A percentile compares a stretch with the other conserved stretches of the same genome.
Evolutionary conservation across 2,329 filamentous ascomycete genomes (phyloP).

Genomic region (Clathrospora elynae): DNA sequence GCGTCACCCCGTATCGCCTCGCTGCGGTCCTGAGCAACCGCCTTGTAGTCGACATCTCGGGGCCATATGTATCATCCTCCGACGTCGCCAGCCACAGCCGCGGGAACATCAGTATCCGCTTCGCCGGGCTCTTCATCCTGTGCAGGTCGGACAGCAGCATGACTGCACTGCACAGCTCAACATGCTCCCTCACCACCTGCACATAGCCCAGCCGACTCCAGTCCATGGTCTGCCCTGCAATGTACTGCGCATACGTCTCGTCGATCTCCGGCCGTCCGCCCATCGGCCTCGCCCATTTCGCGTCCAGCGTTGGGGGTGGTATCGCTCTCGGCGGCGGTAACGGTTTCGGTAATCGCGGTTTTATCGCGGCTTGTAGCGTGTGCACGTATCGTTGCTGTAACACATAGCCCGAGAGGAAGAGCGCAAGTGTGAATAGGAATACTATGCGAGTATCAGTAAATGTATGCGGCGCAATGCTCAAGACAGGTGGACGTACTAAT

Average conservation of each 20-base stretch:
- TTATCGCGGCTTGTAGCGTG: slow-evolving; percentile 75
- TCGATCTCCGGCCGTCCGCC: slow-evolving; percentile 35
- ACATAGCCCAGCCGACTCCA: slow-evolving; percentile 56
- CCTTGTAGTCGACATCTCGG: slow-evolving; percentile 52
- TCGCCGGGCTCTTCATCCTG: slow-evolving; percentile 52
- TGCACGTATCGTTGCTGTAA: slow-evolving; percentile 85
- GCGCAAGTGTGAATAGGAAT: slow-evolving; percentile 74
- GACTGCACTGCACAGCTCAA: slow-evolving; percentile 56
- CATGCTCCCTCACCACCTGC: slow-evolving; percentile 53
- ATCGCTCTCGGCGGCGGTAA: slow-evolving; percentile 43
- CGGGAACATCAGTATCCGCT: slow-evolving; percentile 54
- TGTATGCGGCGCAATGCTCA: not conserved
- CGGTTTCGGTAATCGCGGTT: slow-evolving; percentile 55
- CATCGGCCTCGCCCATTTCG: slow-evolving; percentile 46
- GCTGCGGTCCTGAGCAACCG: slow-evolving; percentile 54
- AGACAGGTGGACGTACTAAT: slow-evolving; percentile 61
- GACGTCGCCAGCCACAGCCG: slow-evolving; percentile 42
- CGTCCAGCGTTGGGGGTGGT: slow-evolving; percentile 41
- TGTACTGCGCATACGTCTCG: slow-evolving; percentile 39
- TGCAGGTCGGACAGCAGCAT: slow-evolving; percentile 57
- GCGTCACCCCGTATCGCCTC: slow-evolving; percentile 52
- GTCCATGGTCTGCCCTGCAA: slow-evolving; percentile 47
- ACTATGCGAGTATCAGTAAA: slow-evolving; percentile 52
- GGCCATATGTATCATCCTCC: slow-evolving; percentile 47
- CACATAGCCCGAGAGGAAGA: slow-evolving; percentile 86